These are phyloP conservation scores for Paramyrothecium sp. DNA, from an alignment of 2,329 filamentous ascomycete genomes.

Conservation along the genomic window DNA sequence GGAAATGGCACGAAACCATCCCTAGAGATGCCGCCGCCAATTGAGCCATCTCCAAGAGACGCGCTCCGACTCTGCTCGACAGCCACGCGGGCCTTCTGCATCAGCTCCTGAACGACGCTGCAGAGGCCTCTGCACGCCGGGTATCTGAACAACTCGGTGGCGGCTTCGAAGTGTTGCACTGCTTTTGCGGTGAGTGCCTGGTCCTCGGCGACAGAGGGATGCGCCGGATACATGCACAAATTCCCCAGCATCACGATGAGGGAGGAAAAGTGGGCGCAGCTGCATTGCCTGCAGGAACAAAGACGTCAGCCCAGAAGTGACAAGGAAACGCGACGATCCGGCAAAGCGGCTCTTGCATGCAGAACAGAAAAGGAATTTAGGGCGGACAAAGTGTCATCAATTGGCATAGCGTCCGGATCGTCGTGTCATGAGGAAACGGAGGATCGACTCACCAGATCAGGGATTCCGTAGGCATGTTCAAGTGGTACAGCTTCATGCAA, in stretches of 20 bases:
- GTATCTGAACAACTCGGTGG: background rate
- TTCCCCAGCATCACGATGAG: conserved; percentile 32
- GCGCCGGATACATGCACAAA: conserved; percentile 25
- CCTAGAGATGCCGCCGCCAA: background rate
- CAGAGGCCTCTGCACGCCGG: background rate
- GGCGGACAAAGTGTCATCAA: no score
- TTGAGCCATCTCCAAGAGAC: background rate
- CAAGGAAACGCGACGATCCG: background rate
- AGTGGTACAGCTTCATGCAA: conserved; percentile 29
- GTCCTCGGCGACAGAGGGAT: conserved; percentile 21
- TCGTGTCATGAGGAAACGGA: background rate
- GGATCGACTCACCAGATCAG: conserved; percentile 25
- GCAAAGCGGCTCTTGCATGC: background rate
- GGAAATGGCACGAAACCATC: background rate
- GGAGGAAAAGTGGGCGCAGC: conserved; percentile 28
- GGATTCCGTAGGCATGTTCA: conserved; percentile 25
- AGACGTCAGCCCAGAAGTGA: conserved; percentile 2
- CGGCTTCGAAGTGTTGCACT: conserved; percentile 23
- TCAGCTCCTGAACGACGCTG: background rate
- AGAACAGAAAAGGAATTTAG: fast-evolving
- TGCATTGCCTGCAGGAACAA: conserved; percentile 18
- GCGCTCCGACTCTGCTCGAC: background rate
- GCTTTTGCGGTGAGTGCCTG: conserved; percentile 23
- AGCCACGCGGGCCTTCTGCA: background rate
- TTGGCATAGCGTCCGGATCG: no score